Evolutionary conservation across 192 early-diverging fungal species (phyloP).

Genomic region (Coemansia sp.): DNA sequence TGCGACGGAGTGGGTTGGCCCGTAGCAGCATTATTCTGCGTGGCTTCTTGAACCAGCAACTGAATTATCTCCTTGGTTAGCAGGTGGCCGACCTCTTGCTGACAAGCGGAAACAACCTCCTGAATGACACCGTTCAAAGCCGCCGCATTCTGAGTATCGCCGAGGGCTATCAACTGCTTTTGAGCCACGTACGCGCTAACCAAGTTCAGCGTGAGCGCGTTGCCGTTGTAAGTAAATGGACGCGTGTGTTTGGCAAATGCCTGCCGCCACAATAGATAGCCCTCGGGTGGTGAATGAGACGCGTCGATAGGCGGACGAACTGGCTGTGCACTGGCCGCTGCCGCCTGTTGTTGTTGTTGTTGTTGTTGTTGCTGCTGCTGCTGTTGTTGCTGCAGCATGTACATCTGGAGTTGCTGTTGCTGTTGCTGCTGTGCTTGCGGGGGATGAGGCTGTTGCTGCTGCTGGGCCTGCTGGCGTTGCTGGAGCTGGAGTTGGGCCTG

Average conservation of each 20-base stretch:
- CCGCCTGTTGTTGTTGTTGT: slow-evolving; percentile 3
- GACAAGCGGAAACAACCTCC: slow-evolving; percentile 7
- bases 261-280: slow-evolving; percentile 16
- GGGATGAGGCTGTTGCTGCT: slow-evolving; percentile 12
- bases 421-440: slow-evolving; percentile 20
- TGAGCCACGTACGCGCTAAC: slow-evolving; percentile 6
- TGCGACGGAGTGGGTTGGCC: neutral
- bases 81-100: slow-evolving; percentile 5
- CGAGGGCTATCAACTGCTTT: slow-evolving; percentile 3
- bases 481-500: slow-evolving; percentile 10
- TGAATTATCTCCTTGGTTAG: slow-evolving; percentile 13
- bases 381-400: slow-evolving; percentile 6
- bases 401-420: slow-evolving; percentile 7
- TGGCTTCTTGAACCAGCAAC: slow-evolving; percentile 6
- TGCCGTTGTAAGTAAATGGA: slow-evolving; percentile 18
- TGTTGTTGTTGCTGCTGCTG: slow-evolving; percentile 13
- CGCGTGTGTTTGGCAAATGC: slow-evolving; percentile 17
- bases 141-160: slow-evolving; percentile 13
- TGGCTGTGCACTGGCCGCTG: neutral
- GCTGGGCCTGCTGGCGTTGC: slow-evolving; percentile 4
- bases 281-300: slow-evolving; percentile 8
- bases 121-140: slow-evolving; percentile 12
- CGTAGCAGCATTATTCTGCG: neutral
- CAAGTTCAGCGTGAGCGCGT: slow-evolving; percentile 2
- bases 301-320: neutral